These are phyloP conservation scores for Cymodocea nodosa DNA, from an alignment of 116 monocot genomes.

Conservation along the genomic window DNA sequence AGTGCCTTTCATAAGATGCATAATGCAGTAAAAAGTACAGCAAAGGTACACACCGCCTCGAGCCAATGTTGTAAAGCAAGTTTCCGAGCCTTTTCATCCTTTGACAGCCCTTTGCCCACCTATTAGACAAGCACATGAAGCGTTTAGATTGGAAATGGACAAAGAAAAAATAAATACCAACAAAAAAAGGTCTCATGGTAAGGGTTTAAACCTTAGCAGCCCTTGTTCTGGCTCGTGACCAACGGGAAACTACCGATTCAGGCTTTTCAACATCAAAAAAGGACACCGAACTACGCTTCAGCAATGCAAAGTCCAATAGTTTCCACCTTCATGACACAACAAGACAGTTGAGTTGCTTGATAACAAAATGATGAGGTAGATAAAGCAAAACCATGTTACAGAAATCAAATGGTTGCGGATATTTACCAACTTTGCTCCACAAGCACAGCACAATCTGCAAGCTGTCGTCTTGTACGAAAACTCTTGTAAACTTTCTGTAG, in stretches of 20 bases:
- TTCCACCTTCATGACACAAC: slow-evolving; percentile 51
- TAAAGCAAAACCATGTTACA: too few species aligned
- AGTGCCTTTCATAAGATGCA: background rate
- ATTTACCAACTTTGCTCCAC: slow-evolving; percentile 79
- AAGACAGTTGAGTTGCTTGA: background rate
- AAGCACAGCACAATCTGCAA: slow-evolving; percentile 94
- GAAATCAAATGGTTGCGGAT: background rate
- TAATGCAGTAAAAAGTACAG: background rate
- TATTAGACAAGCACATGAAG: slow-evolving; percentile 8
- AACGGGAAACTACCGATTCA: slow-evolving; percentile 67
- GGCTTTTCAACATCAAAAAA: slow-evolving; percentile 68
- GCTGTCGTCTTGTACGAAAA: slow-evolving; percentile 84
- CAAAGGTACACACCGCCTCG: slow-evolving; percentile 41
- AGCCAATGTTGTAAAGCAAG: slow-evolving; percentile 80
- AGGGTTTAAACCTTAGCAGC: slow-evolving; percentile 60
- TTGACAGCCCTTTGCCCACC: slow-evolving; percentile 86
- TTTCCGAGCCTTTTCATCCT: slow-evolving; percentile 75
- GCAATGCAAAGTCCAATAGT: slow-evolving; percentile 76
- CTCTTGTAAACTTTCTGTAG: slow-evolving; percentile 93
- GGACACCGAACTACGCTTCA: slow-evolving; percentile 65
- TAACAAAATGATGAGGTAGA: too few species aligned
- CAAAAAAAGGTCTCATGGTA: background rate
- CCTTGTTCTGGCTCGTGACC: slow-evolving; percentile 75
- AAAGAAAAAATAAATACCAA: background rate
- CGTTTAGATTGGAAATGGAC: background rate